Evolutionary conservation across 2,329 filamentous ascomycete genomes (phyloP).

Genomic region (Pezizomycotina sp.): DNA sequence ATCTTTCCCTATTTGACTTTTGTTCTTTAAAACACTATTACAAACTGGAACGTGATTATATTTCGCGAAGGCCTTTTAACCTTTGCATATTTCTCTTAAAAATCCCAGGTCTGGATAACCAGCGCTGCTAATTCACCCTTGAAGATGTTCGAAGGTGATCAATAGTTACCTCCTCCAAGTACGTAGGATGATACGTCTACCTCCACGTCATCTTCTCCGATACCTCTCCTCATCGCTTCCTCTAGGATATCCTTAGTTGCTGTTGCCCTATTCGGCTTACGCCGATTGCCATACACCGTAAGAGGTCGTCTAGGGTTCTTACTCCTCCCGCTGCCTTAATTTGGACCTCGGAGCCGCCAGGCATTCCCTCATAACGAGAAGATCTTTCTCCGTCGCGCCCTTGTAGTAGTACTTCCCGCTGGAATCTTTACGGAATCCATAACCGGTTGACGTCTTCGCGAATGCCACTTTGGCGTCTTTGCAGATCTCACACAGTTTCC

Average conservation of each 20-base stretch:
- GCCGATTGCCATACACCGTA: constrained; percentile 39
- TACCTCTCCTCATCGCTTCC: constrained; percentile 38
- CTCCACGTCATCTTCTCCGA: constrained; percentile 29
- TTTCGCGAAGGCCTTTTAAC: no score
- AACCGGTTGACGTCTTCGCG: constrained; percentile 45
- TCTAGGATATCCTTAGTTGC: constrained; percentile 40
- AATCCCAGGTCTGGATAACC: no score
- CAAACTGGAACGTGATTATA: no score
- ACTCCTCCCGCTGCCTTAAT: constrained; percentile 45
- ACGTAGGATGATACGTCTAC: no score
- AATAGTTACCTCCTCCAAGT: no score
- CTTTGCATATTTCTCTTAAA: no score
- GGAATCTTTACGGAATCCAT: constrained; percentile 42
- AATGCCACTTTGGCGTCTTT: constrained; percentile 37
- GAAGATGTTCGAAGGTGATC: no score
- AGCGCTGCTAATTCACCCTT: no score
- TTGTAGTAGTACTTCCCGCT: constrained; percentile 38
- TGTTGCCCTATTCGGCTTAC: constrained; percentile 42
- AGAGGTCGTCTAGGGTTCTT: constrained; percentile 39
- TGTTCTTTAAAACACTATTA: no score
- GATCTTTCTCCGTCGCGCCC: constrained; percentile 37
- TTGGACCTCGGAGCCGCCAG: constrained; percentile 32
- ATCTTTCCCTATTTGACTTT: no score
- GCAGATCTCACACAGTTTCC: constrained; percentile 40
- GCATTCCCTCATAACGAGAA: constrained; percentile 39